Evolutionary conservation across 768 basidiomycete species (phyloP).

Genomic region (Kwoniella shandongensis): DNA sequence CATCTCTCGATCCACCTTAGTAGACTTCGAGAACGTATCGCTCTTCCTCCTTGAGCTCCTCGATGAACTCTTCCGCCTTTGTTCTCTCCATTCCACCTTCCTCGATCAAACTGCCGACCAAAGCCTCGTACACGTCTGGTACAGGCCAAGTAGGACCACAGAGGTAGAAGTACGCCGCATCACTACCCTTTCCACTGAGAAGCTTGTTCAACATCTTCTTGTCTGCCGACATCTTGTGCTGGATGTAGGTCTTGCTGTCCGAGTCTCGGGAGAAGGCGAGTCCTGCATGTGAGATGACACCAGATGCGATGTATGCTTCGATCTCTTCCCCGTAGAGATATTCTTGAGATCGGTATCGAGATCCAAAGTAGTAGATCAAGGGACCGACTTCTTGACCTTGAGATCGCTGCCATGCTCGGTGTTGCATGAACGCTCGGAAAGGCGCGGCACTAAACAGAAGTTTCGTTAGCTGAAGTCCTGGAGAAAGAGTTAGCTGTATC

Average conservation of each 20-base stretch:
- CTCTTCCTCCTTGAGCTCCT: slow-evolving; percentile 82
- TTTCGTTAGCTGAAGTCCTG: not conserved
- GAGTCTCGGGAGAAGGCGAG: slow-evolving; percentile 96
- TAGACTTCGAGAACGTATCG: slow-evolving; percentile 92
- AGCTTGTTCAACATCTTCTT: slow-evolving; percentile 71
- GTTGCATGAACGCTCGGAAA: slow-evolving; percentile 98
- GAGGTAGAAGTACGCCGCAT: slow-evolving; percentile 73
- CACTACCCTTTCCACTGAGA: slow-evolving; percentile 60
- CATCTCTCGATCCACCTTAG: not conserved
- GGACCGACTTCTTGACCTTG: slow-evolving; percentile 83
- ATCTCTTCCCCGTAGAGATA: slow-evolving; percentile 81
- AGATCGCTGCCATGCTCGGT: slow-evolving; percentile 77
- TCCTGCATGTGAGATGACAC: slow-evolving; percentile 82
- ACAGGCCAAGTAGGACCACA: slow-evolving; percentile 99
- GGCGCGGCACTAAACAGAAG: slow-evolving; percentile 68
- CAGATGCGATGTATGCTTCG: slow-evolving; percentile 84
- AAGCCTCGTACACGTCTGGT: slow-evolving; percentile 91
- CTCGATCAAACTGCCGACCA: slow-evolving; percentile 75
- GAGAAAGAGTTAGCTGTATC: not conserved
- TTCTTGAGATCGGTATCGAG: slow-evolving; percentile 90
- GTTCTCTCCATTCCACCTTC: slow-evolving; percentile 66
- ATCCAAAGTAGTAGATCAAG: slow-evolving; percentile 97
- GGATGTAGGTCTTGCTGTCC: slow-evolving; percentile 92
- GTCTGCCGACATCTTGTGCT: slow-evolving; percentile 96
- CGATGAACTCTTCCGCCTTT: slow-evolving; percentile 75